phyloP scores from a whole-genome alignment of 495 filamentous ascomycete species.

The Staphylotrichum longicolle region DNA sequence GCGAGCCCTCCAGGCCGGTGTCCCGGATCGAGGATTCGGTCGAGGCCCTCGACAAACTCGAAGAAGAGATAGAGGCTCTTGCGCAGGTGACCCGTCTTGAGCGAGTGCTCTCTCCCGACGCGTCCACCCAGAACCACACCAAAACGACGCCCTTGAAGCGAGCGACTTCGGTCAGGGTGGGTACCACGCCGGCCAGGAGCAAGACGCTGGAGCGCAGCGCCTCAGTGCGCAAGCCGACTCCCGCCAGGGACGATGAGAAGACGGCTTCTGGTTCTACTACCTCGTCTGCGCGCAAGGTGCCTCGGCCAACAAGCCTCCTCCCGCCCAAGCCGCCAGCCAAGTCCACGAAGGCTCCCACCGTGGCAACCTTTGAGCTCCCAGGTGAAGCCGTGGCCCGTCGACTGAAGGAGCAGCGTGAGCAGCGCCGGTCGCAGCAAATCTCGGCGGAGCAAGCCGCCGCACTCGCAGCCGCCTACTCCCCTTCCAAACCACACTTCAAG shows the following conservation, averaged over 20 bases:
- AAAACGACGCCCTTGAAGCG: constrained; percentile 18
- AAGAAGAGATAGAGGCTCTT: constrained; percentile 61
- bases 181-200: constrained; percentile 25
- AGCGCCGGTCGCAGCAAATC: constrained; percentile 41
- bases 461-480: constrained; percentile 30
- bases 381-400: constrained; percentile 68
- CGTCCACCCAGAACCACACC: not conserved
- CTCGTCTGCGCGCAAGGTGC: constrained; percentile 25
- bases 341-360: constrained; percentile 62
- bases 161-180: constrained; percentile 23
- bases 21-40: constrained; percentile 67
- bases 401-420: constrained; percentile 53
- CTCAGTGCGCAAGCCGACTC: constrained; percentile 37
- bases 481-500: constrained; percentile 48
- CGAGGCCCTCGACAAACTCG: constrained; percentile 64
- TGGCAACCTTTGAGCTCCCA: constrained; percentile 66
- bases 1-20: constrained; percentile 41
- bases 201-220: constrained; percentile 30
- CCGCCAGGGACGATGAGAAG: constrained; percentile 34
- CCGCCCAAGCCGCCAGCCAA: constrained; percentile 48
- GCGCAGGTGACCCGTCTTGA: constrained; percentile 44
- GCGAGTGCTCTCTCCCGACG: constrained; percentile 38
- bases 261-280: constrained; percentile 22
- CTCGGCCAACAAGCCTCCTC: constrained; percentile 43
- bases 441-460: constrained; percentile 33